Evolutionary conservation across 2,329 filamentous ascomycete species (phyloP).

Genomic region (Colletotrichum paranaense): DNA sequence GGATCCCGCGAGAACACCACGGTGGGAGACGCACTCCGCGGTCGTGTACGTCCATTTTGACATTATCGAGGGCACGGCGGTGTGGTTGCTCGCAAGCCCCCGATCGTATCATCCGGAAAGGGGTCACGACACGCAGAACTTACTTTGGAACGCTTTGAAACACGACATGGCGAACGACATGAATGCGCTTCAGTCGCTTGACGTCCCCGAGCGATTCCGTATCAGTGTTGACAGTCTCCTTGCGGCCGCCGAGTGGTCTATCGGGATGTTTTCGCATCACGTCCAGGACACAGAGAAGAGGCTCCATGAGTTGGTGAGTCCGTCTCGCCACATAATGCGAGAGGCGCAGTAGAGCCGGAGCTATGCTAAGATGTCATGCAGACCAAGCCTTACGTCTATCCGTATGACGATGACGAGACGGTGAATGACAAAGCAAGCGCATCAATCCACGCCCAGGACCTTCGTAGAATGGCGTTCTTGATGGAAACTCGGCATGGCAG

Average conservation of each 20-base stretch:
- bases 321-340: not conserved
- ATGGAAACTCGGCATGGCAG: conserved; percentile 18
- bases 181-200: not conserved
- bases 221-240: conserved; percentile 12
- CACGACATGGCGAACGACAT: not conserved
- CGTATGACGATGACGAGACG: conserved; percentile 6
- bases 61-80: conserved; percentile 18
- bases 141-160: conserved; percentile 17
- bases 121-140: conserved; percentile 14
- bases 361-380: not conserved
- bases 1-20: conserved; percentile 3
- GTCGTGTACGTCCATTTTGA: conserved; percentile 20
- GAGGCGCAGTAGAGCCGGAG: not conserved
- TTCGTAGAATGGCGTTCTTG: conserved; percentile 23
- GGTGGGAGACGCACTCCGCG: conserved; percentile 24
- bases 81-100: conserved; percentile 19
- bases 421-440: not conserved
- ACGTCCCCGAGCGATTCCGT: conserved; percentile 4
- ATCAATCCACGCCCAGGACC: conserved; percentile 17
- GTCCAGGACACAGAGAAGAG: conserved; percentile 18
- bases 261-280: conserved; percentile 14
- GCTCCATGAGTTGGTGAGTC: conserved; percentile 22
- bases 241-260: conserved; percentile 10
- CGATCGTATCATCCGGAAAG: conserved; percentile 13
- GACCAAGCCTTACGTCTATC: conserved; percentile 14